Base-by-base conservation (phyloP, 768 basidiomycete genomes). In the Fomitopsis serialis region DNA sequence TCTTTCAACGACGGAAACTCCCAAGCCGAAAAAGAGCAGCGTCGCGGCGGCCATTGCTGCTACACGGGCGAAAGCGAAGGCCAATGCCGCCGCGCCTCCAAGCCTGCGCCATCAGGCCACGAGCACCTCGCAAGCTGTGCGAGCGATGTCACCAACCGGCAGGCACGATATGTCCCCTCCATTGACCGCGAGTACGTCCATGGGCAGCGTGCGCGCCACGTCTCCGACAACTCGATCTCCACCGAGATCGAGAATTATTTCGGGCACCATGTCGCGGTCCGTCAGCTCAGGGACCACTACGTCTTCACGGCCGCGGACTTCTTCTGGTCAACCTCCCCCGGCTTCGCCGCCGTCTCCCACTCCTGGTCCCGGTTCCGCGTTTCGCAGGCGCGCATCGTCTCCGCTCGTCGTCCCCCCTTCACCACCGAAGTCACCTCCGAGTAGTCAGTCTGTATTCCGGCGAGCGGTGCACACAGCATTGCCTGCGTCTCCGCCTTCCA, bases 1-100 rank as follows among this genome's bases (percentile, higher is more conserved):
- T 23, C 63, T 62, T 35, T 60, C 74, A 0, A 64, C 75, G 23
- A 71, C 77, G 27, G 75, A 78, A 2, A 81, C 86, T 15, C 80
- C 80, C 48, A 70, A 67, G 50, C 67, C 68, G 50, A 93, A 92
- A 72, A 93, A 93, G 68, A 81, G 81, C 43, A 91, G 89, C 54
- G 75, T 94, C 52, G 86, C 89, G 37, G 89, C 92, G 9, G 83
- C 90, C 22, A 89, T 95, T 61, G 93, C 93, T 37, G 92, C 93
- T 21, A 94, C 89, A 65, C 80, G 92, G 22, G 90, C 87, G 15
- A 95, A 91, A 65, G 89, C 90, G 15, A 92, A 85, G 62, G 85
- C 81, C 21, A 90, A 90, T 55, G 89, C 91, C 2, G 84, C 77
- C 29, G 87, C 89, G 9, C 91, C 91, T 19, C 91, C 91, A 3